These are phyloP conservation scores for Aphanocladium album DNA, from an alignment of 2,329 filamentous ascomycete genomes.

Conservation along the genomic window DNA sequence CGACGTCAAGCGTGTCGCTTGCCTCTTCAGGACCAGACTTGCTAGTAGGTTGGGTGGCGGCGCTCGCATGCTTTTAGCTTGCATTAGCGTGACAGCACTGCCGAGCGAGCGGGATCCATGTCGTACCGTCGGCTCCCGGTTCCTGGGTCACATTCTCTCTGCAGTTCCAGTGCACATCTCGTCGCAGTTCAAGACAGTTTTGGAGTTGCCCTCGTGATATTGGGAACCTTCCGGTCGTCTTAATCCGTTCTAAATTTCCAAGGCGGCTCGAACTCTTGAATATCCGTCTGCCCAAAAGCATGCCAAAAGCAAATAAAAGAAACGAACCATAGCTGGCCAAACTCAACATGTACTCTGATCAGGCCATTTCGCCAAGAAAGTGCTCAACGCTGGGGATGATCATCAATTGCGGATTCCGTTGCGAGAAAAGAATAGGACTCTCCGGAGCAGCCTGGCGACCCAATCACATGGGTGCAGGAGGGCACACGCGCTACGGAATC, in stretches of 20 bases:
- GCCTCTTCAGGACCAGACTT: background rate
- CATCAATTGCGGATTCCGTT: background rate
- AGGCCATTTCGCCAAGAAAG: too few species aligned
- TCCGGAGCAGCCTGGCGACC: background rate
- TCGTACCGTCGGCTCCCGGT: slow-evolving; percentile 4
- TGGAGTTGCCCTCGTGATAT: too few species aligned
- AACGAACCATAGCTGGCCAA: too few species aligned
- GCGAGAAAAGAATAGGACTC: too few species aligned
- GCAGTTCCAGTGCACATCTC: too few species aligned
- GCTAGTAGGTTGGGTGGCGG: background rate
- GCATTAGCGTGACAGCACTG: background rate
- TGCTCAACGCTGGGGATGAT: background rate
- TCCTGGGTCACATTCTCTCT: background rate
- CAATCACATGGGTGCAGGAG: background rate
- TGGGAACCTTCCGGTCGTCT: too few species aligned
- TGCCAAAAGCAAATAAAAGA: too few species aligned
- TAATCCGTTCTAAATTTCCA: too few species aligned
- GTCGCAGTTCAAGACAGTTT: too few species aligned
- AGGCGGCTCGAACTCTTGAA: too few species aligned
- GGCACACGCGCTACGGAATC: background rate
- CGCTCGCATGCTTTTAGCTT: background rate
- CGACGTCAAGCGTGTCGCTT: background rate
- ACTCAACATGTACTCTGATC: too few species aligned
- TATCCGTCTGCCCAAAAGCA: too few species aligned
- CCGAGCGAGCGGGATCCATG: background rate